Base-by-base conservation (phyloP, 495 filamentous ascomycete species). In the Hyaloscypha finlandica region DNA sequence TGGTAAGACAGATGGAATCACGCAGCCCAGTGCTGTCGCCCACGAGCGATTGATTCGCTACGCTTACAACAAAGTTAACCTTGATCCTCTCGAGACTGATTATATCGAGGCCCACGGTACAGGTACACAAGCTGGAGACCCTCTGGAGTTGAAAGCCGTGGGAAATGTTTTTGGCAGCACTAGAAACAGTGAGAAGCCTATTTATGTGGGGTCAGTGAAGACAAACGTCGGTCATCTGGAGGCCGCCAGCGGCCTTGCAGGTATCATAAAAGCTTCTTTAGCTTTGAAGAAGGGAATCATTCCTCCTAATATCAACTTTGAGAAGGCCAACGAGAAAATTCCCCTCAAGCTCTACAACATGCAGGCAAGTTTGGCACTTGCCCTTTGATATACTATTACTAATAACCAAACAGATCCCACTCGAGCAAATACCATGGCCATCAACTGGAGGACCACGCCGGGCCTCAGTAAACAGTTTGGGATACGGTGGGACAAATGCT, bases 171-270 rank as follows among this genome's bases (percentile, higher is more conserved):
- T n/a, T n/a, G n/a, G n/a, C n/a, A n/a, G n/a, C n/a, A n/a, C n/a
- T n/a, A n/a, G n/a, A n/a, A n/a, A n/a, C n/a, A n/a, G n/a, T n/a
- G n/a, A n/a, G 33, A 72, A 85, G 1, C 80, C 79, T 1, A 72
- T 87, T 5, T 80, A 78, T 60, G 78, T 90, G 20, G 87, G 87
- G 16, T 85, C 85, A 0, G 76, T 85, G 2, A 89, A 90, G 69
- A 80, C 83, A 1, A 87, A 87, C 64, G 79, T 88, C 20, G 86
- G 87, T n/a, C 88, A 90, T 71, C 70, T 84, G 4, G 87, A 89
- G 71, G 83, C 81, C 14, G 81, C 83, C 14, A 83, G 81, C 60
- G 87, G 87, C 4, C 76, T 90, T 29, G 77, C 84, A 0, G 83
- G 81, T 6, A 68, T 89, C 6, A 85, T 89, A 61, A 89, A 90